phyloP scores from a whole-genome alignment of 2,329 filamentous ascomycete genomes.

The Diaporthe citriasiana region DNA sequence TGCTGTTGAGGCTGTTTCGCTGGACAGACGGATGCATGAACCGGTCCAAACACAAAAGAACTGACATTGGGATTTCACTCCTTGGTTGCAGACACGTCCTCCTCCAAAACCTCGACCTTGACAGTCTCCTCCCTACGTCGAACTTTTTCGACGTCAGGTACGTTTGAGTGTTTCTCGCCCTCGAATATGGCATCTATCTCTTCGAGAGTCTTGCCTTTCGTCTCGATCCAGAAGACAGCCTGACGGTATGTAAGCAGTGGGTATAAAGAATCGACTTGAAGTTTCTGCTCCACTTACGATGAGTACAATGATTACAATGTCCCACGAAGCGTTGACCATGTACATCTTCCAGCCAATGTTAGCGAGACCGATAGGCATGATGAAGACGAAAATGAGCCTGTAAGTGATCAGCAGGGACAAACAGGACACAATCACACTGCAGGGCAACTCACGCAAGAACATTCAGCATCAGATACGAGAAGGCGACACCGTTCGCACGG shows the following conservation, averaged over 20 bases:
- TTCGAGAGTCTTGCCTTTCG: conserved; percentile 55
- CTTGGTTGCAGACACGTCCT: conserved; percentile 40
- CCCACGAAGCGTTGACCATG: conserved; percentile 61
- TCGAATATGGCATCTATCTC: conserved; percentile 56
- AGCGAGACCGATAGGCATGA: conserved; percentile 58
- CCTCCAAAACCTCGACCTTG: conserved; percentile 45
- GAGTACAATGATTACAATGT: conserved; percentile 55
- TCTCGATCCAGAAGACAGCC: conserved; percentile 55
- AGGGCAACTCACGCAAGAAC: conserved; percentile 47
- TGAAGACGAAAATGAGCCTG: conserved; percentile 40
- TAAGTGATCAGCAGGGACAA: not conserved
- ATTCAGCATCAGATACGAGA: conserved; percentile 52
- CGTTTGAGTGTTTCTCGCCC: conserved; percentile 51
- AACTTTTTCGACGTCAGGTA: conserved; percentile 48
- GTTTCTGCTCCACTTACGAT: conserved; percentile 50
- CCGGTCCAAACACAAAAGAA: not conserved
- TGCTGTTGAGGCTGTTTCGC: too few relatives aligned
- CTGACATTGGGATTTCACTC: not conserved
- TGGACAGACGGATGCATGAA: too few relatives aligned
- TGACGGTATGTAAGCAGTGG: conserved; percentile 14
- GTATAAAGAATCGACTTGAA: too few relatives aligned
- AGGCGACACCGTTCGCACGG: conserved; percentile 61
- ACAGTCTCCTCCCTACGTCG: conserved; percentile 45
- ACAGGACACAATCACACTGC: not conserved
- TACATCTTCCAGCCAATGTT: conserved; percentile 63